phyloP scores from a whole-genome alignment of 1,139 yeast species.

The Blastobotrys buckinghamii region DNA sequence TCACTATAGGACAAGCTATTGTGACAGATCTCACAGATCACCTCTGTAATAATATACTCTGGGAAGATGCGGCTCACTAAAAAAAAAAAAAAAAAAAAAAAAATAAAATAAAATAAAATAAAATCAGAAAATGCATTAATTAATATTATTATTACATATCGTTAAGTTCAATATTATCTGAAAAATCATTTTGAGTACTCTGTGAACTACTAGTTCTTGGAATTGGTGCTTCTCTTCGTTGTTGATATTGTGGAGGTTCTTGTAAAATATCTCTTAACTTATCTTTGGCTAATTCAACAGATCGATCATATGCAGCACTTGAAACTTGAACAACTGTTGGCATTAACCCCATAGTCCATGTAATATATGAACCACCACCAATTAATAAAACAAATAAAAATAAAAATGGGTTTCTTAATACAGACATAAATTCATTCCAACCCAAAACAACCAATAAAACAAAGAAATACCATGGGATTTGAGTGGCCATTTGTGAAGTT shows the following conservation, averaged over 20 bases:
- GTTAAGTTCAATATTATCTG: constrained; percentile 1
- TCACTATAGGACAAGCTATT: too few species aligned
- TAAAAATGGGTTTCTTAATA: constrained; percentile 69
- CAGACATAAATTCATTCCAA: constrained; percentile 93
- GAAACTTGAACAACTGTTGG: constrained; percentile 65
- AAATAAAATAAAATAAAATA: neutral
- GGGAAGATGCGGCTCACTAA: too few species aligned
- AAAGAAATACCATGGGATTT: constrained; percentile 81
- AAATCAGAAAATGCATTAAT: neutral
- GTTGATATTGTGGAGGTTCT: constrained; percentile 15
- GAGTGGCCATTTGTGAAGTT: constrained; percentile 44
- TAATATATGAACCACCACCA: constrained; percentile 58
- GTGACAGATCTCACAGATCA: too few species aligned
- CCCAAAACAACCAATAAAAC: constrained; percentile 69
- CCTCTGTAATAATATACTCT: too few species aligned
- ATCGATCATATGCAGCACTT: constrained; percentile 53
- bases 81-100: too few species aligned
- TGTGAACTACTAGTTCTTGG: neutral
- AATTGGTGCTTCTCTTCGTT: neutral
- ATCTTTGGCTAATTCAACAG: constrained; percentile 50
- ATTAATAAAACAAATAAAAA: constrained; percentile 54
- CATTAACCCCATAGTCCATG: constrained; percentile 66
- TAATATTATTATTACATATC: neutral
- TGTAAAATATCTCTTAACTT: constrained; percentile 39
- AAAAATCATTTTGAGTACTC: too few species aligned